Base-by-base conservation (phyloP, 306 rosid genomes). In the Dryas octopetala region DNA sequence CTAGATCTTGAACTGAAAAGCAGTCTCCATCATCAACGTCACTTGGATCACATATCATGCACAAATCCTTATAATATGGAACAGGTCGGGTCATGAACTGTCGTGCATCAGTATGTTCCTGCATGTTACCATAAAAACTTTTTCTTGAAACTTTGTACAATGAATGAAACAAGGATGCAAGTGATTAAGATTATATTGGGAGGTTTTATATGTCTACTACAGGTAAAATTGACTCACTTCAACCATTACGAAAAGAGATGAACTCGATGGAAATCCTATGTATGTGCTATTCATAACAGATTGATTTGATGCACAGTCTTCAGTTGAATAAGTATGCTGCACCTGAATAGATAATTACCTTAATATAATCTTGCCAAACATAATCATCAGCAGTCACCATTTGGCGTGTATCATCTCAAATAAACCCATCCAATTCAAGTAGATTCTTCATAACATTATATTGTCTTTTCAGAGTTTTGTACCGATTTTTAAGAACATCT, bases 31-130 rank as follows among this genome's bases (percentile, higher is more conserved):
- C 88, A 51, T 81, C 87, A 49, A 71, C 72, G 2, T 28, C 32
- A 69, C 70, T 81, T 45, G 91, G 86, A 70, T 87, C 91, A 58
- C 81, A 91, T 76, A 91, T 89, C 82, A 79, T 19, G 68, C 97
- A 86, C 78, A 91, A 76, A 78, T 87, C 89, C 82, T 84, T 86
- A 54, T 84, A 87, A 70, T 87, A 84, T 10, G 94, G 92, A 58
- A 91, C 80, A 58, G 92, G 94, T 4, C 94, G 89, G 28, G 94
- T 89, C 97, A 91, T 91, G 79, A 86, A 89, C 82, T 91, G 97
- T 19, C 92, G 69, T 43, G 89, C 92, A 74, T 89, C 91, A 9
- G 89, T 77, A 76, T 91, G 89, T 68, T 80, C 87, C 97, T 91
- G 86, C 85, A 83, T 59, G 58, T n/a, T 41, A 62, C 74, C 71